Base-by-base conservation (phyloP, 495 filamentous ascomycete species). In the Rhizodiscina lignyota region DNA sequence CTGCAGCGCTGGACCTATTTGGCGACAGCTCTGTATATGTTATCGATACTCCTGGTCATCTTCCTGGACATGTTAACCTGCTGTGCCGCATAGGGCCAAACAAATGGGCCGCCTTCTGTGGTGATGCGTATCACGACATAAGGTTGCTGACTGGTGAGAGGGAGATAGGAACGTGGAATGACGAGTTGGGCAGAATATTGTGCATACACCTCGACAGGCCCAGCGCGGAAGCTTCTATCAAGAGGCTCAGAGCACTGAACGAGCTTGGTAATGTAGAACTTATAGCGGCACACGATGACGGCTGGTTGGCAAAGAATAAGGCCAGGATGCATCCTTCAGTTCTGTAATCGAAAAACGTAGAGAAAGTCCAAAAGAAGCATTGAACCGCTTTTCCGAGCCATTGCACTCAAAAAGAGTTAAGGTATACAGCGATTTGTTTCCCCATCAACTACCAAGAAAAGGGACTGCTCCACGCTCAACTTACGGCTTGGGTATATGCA, bases 401-500 rank as follows among this genome's bases (percentile, higher is more conserved):
- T n/a, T n/a, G n/a, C n/a, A n/a, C n/a, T n/a, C n/a, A n/a, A n/a
- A n/a, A n/a, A n/a, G n/a, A n/a, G n/a, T n/a, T n/a, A n/a, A n/a
- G n/a, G n/a, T n/a, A n/a, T n/a, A n/a, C n/a, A n/a, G n/a, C n/a
- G n/a, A n/a, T n/a, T n/a, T n/a, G n/a, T n/a, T n/a, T n/a, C n/a
- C n/a, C n/a, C n/a, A n/a, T n/a, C n/a, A n/a, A n/a, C n/a, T n/a
- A n/a, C n/a, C n/a, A n/a, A n/a, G n/a, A n/a, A n/a, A n/a, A n/a
- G n/a, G n/a, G n/a, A n/a, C n/a, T n/a, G n/a, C n/a, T n/a, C n/a
- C n/a, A n/a, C n/a, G n/a, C n/a, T n/a, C n/a, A n/a, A n/a, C n/a
- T n/a, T 56, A 94, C 31, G 84, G 82, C 68, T 97, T 97, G n/a
- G 89, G 89, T 28, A 97, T 85, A 51, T 91, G 84, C 51, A 97